Percentiles rank a stretch among this genome's conserved stretches.
Conservation (phyloP, 805 yeast species). For the Groenewaldozyma salmanticensis region DNA sequence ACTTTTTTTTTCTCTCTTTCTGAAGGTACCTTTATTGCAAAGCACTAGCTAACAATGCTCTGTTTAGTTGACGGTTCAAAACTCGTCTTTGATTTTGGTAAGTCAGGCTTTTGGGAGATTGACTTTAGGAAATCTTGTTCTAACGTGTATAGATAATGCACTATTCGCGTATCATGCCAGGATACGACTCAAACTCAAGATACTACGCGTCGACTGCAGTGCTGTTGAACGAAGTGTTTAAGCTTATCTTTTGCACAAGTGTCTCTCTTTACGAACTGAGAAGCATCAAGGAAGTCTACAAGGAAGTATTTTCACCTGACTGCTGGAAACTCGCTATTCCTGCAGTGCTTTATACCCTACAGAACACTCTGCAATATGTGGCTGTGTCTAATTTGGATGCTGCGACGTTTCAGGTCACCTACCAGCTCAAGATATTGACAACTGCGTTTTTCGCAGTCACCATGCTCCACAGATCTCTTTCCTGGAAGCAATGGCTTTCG, state of each 20-base stretch:
- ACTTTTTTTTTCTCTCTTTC: no score
- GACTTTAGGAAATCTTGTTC: neutral
- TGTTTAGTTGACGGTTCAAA: constrained; percentile 29
- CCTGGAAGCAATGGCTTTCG: constrained; percentile 29
- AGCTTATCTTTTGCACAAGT: constrained; percentile 24
- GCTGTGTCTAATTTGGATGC: constrained; percentile 35
- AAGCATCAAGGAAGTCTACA: constrained; percentile 8
- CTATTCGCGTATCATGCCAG: constrained; percentile 34
- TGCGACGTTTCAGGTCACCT: constrained; percentile 35
- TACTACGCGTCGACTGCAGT: constrained; percentile 34
- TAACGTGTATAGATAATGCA: constrained; percentile 23
- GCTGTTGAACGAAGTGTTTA: constrained; percentile 30
- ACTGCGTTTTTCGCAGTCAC: constrained; percentile 34
- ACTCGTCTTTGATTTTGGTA: constrained; percentile 31
- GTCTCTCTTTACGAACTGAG: constrained; percentile 14
- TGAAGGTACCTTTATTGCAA: neutral
- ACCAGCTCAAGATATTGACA: constrained; percentile 34
- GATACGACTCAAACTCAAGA: constrained; percentile 21
- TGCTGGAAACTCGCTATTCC: constrained; percentile 34
- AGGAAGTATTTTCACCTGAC: constrained; percentile 28
- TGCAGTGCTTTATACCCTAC: constrained; percentile 32
- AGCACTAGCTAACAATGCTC: neutral
- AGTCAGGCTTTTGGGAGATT: constrained; percentile 2
- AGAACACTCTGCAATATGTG: constrained; percentile 32
- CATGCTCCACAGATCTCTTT: constrained; percentile 27